Conservation (phyloP, 139 green algal species). For the Volvox reticuliferus region DNA sequence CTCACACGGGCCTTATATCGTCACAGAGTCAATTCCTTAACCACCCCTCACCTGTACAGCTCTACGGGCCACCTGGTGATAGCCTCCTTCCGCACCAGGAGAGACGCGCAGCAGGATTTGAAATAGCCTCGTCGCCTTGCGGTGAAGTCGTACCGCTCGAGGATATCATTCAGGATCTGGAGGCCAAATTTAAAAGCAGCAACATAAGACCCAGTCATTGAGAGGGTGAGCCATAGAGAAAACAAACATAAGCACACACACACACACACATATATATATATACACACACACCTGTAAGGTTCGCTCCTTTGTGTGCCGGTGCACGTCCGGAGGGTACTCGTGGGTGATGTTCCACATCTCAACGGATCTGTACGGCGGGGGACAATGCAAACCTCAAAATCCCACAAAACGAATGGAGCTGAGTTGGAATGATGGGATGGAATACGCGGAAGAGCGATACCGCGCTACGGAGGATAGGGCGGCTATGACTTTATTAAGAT, state of each 20-base stretch:
- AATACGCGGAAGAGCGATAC: no score
- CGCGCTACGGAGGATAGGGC: no score
- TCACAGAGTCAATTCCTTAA: not conserved
- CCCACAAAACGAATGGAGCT: no score
- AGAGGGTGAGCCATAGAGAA: no score
- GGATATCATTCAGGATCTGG: not conserved
- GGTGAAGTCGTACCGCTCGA: conserved; percentile 7
- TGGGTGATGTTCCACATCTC: conserved; percentile 41
- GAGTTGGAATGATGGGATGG: no score
- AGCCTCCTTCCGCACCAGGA: not conserved
- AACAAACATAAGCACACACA: no score
- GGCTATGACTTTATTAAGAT: no score
- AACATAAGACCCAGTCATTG: no score
- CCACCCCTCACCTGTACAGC: conserved; percentile 6
- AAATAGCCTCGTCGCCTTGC: not conserved
- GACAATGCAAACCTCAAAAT: no score
- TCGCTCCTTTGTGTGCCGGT: not conserved
- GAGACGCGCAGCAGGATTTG: conserved; percentile 34
- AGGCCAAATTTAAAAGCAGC: not conserved
- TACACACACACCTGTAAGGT: not conserved
- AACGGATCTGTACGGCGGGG: not conserved
- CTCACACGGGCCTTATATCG: not conserved
- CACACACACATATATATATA: no score
- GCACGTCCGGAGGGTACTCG: conserved; percentile 1
- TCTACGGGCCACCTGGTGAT: not conserved